phyloP scores from a whole-genome alignment of 768 basidiomycete genomes.

The Multifurca ochricompacta region DNA sequence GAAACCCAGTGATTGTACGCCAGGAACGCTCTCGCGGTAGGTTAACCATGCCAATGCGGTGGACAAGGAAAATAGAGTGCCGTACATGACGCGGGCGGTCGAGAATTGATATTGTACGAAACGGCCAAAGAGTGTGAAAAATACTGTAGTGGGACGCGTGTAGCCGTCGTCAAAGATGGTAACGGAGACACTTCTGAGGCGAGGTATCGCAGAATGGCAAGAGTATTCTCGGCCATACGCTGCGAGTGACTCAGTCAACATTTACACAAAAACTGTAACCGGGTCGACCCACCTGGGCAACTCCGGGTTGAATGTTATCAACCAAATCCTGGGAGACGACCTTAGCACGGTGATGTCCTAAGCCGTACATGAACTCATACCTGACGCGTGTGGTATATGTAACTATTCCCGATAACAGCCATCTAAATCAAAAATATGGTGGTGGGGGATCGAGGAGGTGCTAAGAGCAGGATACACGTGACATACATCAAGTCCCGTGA shows the following conservation, averaged over 20 bases:
- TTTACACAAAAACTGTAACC: background rate
- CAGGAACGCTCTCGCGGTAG: conserved; percentile 30
- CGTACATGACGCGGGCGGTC: conserved; percentile 60
- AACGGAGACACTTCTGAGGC: conserved; percentile 63
- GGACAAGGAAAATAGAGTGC: conserved; percentile 40
- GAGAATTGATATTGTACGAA: conserved; percentile 71
- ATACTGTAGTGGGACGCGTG: conserved; percentile 58
- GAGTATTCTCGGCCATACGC: conserved; percentile 86
- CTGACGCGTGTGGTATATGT: conserved; percentile 90
- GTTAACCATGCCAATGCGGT: conserved; percentile 36
- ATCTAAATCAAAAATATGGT: conserved; percentile 46
- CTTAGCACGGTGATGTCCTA: background rate
- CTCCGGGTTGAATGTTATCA: conserved; percentile 77
- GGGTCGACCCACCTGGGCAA: conserved; percentile 40
- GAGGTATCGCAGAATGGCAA: conserved; percentile 70
- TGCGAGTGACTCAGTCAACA: conserved; percentile 29
- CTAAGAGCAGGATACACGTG: background rate
- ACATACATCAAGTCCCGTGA: conserved; percentile 84
- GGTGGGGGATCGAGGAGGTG: background rate
- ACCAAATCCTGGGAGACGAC: conserved; percentile 51
- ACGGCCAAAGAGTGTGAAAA: conserved; percentile 60
- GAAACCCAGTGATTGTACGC: conserved; percentile 22
- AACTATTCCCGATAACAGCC: conserved; percentile 87
- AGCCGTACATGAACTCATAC: conserved; percentile 29
- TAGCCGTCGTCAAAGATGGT: conserved; percentile 50